These are phyloP conservation scores for Scutellaria barbata DNA, from an alignment of 257 asterid species.

Conservation along the genomic window DNA sequence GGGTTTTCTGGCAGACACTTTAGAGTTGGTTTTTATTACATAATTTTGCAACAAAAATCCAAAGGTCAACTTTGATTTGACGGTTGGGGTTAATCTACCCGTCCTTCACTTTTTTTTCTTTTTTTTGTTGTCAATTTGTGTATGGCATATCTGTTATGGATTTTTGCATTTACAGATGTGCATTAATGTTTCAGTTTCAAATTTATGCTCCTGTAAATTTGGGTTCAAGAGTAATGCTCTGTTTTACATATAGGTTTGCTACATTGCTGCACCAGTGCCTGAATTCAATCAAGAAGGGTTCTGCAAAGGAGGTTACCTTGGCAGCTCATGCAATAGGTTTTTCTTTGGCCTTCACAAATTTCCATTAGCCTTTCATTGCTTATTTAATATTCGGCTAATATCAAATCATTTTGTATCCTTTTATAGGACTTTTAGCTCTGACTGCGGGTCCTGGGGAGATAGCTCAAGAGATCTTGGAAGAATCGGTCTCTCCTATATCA, in stretches of 20 bases:
- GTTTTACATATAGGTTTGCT: constrained; percentile 65
- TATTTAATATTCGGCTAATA: neutral
- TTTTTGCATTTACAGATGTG: neutral
- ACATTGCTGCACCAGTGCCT: constrained; percentile 82
- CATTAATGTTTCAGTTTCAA: neutral
- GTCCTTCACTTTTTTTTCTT: too few relatives aligned
- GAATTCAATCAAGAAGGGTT: constrained; percentile 83
- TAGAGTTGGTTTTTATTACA: neutral
- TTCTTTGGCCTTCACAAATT: neutral
- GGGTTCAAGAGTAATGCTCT: constrained; percentile 8
- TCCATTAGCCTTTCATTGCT: neutral
- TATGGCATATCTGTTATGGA: neutral
- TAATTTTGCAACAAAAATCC: neutral
- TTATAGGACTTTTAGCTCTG: constrained; percentile 80
- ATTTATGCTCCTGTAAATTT: constrained; percentile 18
- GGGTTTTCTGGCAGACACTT: neutral
- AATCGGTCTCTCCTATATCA: constrained; percentile 72
- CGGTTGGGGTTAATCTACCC: too few relatives aligned
- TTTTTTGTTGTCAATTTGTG: neutral
- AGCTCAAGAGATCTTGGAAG: constrained; percentile 91
- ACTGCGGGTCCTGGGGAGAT: constrained; percentile 88
- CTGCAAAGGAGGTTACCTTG: constrained; percentile 83
- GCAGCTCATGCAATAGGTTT: constrained; percentile 90
- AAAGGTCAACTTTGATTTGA: neutral
- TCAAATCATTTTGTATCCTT: constrained; percentile 10